Evolutionary conservation across 176 grass and related monocot species (phyloP).

Genomic region (Musa beccarii): DNA sequence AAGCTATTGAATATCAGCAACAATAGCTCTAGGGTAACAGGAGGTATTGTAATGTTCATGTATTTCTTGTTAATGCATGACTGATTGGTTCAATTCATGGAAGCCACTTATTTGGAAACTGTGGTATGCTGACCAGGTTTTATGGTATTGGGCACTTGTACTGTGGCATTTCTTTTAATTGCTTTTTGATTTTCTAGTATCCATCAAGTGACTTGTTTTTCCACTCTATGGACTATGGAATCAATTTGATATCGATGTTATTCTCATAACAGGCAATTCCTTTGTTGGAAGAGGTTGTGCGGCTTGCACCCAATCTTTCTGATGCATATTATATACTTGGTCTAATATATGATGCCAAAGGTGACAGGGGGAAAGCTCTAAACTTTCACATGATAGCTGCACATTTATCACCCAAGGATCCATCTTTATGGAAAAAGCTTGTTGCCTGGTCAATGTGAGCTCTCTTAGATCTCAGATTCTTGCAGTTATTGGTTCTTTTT

Average conservation of each 20-base stretch:
- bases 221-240: too few species aligned
- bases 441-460: slow-evolving; percentile 51
- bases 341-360: slow-evolving; percentile 55
- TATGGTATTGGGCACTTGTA: too few species aligned
- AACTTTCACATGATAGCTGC: slow-evolving; percentile 85
- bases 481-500: neutral
- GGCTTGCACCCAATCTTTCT: slow-evolving; percentile 64
- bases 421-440: slow-evolving; percentile 76
- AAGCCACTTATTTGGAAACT: too few species aligned
- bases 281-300: slow-evolving; percentile 69
- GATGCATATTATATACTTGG: slow-evolving; percentile 83
- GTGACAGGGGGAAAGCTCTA: slow-evolving; percentile 62
- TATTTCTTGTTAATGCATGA: too few species aligned
- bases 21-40: too few species aligned
- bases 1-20: too few species aligned
- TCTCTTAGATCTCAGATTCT: neutral
- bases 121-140: too few species aligned
- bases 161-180: too few species aligned
- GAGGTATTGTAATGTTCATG: too few species aligned
- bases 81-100: too few species aligned
- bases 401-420: slow-evolving; percentile 73
- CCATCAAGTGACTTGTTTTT: too few species aligned
- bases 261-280: slow-evolving; percentile 47
- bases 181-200: too few species aligned
- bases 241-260: neutral